Percentiles rank a stretch among this genome's conserved stretches.
phyloP scores from a whole-genome alignment of 1,139 yeast species.

The Pneumocystis wakefieldiae region DNA sequence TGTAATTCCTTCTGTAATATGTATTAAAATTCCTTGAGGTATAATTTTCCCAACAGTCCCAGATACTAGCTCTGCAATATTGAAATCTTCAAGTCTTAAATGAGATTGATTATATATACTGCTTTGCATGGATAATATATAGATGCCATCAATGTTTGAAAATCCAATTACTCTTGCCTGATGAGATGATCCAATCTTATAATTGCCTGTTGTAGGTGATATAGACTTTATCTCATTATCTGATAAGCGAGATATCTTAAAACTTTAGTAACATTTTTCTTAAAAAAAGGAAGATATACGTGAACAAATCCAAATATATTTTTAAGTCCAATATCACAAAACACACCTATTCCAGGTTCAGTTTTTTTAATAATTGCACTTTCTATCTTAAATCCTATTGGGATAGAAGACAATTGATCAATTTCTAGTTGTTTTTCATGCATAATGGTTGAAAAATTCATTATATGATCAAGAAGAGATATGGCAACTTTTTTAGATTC shows the following conservation, averaged over 20 bases:
- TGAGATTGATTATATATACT: conserved; percentile 47
- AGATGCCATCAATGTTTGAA: conserved; percentile 49
- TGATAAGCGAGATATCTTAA: conserved; percentile 43
- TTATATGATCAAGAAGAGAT: conserved; percentile 46
- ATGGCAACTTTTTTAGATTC: conserved; percentile 44
- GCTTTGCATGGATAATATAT: conserved; percentile 55
- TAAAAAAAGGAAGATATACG: conserved; percentile 4
- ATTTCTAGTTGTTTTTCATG: conserved; percentile 17
- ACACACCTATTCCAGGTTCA: conserved; percentile 28
- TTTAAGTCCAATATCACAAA: conserved; percentile 37
- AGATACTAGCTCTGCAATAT: conserved; percentile 49
- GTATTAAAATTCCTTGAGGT: conserved; percentile 55
- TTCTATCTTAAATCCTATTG: conserved; percentile 60
- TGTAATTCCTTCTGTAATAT: conserved; percentile 44
- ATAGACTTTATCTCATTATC: conserved; percentile 35
- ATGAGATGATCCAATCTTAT: conserved; percentile 49
- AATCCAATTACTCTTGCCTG: conserved; percentile 64
- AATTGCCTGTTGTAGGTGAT: conserved; percentile 24
- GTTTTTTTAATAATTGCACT: conserved; percentile 41
- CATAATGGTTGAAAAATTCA: conserved; percentile 18
- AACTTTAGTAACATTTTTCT: background rate
- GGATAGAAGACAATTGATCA: conserved; percentile 50
- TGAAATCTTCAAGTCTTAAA: conserved; percentile 54
- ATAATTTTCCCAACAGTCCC: conserved; percentile 47
- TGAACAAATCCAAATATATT: conserved; percentile 48